These are phyloP conservation scores for Babesia gibsoni DNA, from an alignment of 169 alveolate species.

Conservation along the genomic window DNA sequence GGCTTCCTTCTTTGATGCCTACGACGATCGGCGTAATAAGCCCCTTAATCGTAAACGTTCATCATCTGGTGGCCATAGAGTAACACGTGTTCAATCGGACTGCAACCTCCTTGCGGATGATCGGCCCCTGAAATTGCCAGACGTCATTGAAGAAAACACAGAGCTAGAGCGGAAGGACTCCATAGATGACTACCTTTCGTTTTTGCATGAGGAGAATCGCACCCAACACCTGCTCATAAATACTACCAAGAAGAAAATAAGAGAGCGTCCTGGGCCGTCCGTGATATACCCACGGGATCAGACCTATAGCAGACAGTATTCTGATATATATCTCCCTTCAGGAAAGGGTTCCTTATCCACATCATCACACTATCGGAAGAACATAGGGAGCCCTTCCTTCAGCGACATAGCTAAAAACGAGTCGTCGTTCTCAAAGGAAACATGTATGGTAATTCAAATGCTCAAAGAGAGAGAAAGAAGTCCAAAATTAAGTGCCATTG, in stretches of 20 bases:
- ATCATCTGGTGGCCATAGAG: not conserved
- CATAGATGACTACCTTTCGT: conserved; percentile 16
- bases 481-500: not conserved
- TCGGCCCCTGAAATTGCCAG: not conserved
- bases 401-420: not conserved
- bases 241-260: conserved; percentile 8
- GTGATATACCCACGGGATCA: not conserved
- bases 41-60: not conserved
- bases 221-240: conserved; percentile 5
- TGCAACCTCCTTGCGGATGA: not conserved
- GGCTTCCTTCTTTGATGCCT: too few species aligned
- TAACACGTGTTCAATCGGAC: not conserved
- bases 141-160: conserved; percentile 1
- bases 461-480: not conserved
- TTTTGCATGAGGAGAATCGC: conserved; percentile 2
- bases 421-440: not conserved
- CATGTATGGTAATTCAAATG: not conserved
- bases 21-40: not conserved
- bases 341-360: conserved; percentile 2
- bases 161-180: conserved; percentile 14
- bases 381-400: not conserved
- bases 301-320: not conserved
- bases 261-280: not conserved
- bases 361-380: conserved; percentile 8
- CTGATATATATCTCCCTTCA: not conserved